These are phyloP conservation scores for Aristolochia fimbriata DNA, from an alignment of 164 flowering plant genomes.

Conservation along the genomic window DNA sequence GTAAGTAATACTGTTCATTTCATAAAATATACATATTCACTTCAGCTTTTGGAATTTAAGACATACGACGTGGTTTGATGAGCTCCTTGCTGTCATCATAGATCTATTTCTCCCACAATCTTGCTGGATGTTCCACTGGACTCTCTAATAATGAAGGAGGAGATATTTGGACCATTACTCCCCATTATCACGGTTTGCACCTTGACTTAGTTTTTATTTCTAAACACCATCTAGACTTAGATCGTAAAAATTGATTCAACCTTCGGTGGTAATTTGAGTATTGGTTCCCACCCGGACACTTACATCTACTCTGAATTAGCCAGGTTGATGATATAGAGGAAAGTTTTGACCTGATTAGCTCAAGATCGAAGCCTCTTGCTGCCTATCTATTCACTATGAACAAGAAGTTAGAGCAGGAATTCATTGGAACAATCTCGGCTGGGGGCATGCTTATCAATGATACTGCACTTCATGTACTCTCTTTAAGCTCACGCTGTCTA, in stretches of 20 bases:
- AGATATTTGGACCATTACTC: slow-evolving; percentile 92
- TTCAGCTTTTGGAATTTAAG: neutral
- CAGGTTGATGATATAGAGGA: slow-evolving; percentile 81
- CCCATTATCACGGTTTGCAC: slow-evolving; percentile 67
- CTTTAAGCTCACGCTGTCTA: neutral
- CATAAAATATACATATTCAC: neutral
- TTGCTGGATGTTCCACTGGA: slow-evolving; percentile 77
- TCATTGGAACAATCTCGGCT: slow-evolving; percentile 51
- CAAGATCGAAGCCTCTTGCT: slow-evolving; percentile 84
- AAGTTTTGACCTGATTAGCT: slow-evolving; percentile 44
- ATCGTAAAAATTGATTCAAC: too few species aligned
- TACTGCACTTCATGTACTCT: slow-evolving; percentile 51
- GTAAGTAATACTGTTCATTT: slow-evolving; percentile 34
- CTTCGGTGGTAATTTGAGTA: too few species aligned
- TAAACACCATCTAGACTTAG: neutral
- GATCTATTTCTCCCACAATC: slow-evolving; percentile 80
- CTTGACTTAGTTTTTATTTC: neutral
- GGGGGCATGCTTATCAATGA: slow-evolving; percentile 83
- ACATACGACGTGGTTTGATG: neutral
- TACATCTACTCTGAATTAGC: slow-evolving; percentile 4
- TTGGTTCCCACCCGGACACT: neutral
- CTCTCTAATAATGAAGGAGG: slow-evolving; percentile 81
- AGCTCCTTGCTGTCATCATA: slow-evolving; percentile 13
- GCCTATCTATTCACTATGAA: slow-evolving; percentile 79
- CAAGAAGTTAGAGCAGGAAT: slow-evolving; percentile 60